These are phyloP conservation scores for Neonectria hederae DNA, from an alignment of 2,329 filamentous ascomycete species.

Conservation along the genomic window DNA sequence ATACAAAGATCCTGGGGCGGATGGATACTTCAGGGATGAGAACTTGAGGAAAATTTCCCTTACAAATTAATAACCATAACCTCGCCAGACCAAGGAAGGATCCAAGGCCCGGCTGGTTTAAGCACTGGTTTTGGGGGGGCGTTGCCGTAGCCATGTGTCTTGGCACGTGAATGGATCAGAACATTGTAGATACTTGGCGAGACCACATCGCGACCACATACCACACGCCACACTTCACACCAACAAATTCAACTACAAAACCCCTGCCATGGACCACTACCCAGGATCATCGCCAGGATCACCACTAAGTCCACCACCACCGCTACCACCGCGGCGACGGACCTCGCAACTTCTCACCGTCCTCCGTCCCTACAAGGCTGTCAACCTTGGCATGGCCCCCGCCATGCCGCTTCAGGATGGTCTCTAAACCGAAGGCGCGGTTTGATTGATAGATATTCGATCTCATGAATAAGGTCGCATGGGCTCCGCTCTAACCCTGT, in stretches of 20 bases:
- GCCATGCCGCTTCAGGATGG: conserved; percentile 15
- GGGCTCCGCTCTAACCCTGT: conserved; percentile 5
- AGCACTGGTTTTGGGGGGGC: not conserved
- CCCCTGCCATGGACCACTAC: not conserved
- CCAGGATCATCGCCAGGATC: not conserved
- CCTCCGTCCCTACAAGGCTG: not conserved
- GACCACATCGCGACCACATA: not conserved
- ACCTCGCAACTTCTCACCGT: not conserved
- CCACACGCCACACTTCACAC: not conserved
- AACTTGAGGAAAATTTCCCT: not conserved
- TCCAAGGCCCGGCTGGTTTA: not conserved
- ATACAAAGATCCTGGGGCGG: not conserved
- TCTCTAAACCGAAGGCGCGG: conserved; percentile 3
- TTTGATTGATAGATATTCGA: conserved; percentile 15
- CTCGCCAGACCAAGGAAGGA: not conserved
- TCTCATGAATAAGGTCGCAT: conserved; percentile 4
- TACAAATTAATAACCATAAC: not conserved
- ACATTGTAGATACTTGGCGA: not conserved
- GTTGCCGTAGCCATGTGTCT: conserved; percentile 2
- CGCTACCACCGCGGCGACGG: not conserved
- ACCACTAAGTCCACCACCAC: not conserved
- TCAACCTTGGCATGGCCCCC: not conserved
- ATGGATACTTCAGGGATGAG: not conserved
- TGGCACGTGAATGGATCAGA: not conserved
- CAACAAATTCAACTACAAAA: not conserved